Conservation (phyloP, 257 asterid genomes). For the Nicotiana obtusifolia region DNA sequence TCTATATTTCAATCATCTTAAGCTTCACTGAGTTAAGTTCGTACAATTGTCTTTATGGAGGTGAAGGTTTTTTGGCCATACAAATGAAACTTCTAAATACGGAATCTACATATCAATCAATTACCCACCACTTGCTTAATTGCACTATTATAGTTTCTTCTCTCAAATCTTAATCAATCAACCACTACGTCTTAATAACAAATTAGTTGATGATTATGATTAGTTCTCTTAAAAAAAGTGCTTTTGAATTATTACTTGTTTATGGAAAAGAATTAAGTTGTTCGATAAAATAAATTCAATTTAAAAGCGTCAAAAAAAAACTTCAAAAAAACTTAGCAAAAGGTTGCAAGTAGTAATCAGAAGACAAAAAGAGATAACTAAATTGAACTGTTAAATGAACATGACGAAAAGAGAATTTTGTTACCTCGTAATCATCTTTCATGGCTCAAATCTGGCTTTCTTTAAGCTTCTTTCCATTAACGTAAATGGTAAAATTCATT, state of each 20-base stretch:
- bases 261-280: no score
- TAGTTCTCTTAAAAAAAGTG: no score
- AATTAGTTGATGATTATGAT: background rate
- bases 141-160: background rate
- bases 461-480: background rate
- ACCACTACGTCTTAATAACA: background rate
- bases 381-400: background rate
- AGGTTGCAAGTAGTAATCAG: background rate
- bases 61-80: background rate
- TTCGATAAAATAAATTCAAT: no score
- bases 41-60: background rate
- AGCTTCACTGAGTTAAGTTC: background rate
- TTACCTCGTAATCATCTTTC: constrained; percentile 29
- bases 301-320: no score
- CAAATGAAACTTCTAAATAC: background rate
- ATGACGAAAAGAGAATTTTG: background rate
- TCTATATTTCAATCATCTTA: background rate
- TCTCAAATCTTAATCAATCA: background rate
- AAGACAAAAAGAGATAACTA: background rate
- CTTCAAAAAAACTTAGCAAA: background rate
- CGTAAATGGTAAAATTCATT: background rate
- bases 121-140: background rate
- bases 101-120: background rate
- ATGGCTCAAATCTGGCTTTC: constrained; percentile 10
- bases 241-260: no score